A percentile compares a stretch with the other conserved stretches of the same genome.
These are phyloP conservation scores for Asterophora parasitica DNA, from an alignment of 768 basidiomycete species.

Conservation along the genomic window DNA sequence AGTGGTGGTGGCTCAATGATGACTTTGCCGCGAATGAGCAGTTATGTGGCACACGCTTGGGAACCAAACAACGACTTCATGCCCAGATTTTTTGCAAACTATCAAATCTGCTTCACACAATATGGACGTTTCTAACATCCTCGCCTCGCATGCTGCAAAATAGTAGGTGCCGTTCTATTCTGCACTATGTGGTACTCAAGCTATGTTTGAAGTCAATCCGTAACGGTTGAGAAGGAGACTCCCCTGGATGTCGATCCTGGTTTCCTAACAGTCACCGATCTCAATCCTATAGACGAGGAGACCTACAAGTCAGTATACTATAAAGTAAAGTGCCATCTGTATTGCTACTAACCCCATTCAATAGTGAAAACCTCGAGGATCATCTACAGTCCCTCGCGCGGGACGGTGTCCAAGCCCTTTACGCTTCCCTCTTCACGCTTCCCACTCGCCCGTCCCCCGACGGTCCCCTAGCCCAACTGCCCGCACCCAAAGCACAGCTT, in stretches of 20 bases:
- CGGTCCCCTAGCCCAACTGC: constrained; percentile 81
- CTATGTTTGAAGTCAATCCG: constrained; percentile 48
- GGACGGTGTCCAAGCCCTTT: constrained; percentile 77
- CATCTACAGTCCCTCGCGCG: constrained; percentile 76
- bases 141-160: constrained; percentile 70
- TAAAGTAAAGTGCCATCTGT: background rate
- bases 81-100: constrained; percentile 9
- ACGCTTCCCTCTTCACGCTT: constrained; percentile 76
- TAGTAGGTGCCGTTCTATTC: constrained; percentile 42
- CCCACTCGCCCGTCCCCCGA: constrained; percentile 72
- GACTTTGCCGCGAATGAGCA: too few relatives aligned
- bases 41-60: constrained; percentile 10
- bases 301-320: constrained; percentile 62
- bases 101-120: constrained; percentile 7
- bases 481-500: constrained; percentile 67
- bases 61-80: constrained; percentile 16
- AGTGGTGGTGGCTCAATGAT: background rate
- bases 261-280: constrained; percentile 80
- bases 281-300: constrained; percentile 80
- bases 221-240: constrained; percentile 71
- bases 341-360: constrained; percentile 1
- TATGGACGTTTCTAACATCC: constrained; percentile 82
- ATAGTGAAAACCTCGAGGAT: constrained; percentile 72
- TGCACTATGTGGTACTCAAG: background rate
- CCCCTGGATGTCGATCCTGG: constrained; percentile 80